Percentiles rank a stretch among this genome's conserved stretches.
These are phyloP conservation scores for Pycnococcus provasolii DNA, from an alignment of 139 green algal species.

Conservation along the genomic window DNA sequence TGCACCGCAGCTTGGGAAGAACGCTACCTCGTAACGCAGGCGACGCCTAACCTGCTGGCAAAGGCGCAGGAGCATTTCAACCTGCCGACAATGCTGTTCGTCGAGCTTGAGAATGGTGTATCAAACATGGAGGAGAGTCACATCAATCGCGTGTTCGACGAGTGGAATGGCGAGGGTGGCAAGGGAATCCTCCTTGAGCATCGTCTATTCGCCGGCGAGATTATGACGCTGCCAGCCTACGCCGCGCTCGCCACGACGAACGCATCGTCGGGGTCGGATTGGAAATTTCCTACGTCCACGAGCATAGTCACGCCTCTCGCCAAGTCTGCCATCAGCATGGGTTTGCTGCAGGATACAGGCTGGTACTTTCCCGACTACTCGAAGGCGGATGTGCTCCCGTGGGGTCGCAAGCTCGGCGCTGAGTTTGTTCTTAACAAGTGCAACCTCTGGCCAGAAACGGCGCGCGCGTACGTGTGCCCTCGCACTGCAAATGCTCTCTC, in stretches of 20 bases:
- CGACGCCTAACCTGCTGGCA: no score
- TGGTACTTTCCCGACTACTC: conserved; percentile 21
- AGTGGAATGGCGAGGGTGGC: no score
- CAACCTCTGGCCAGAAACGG: conserved; percentile 11
- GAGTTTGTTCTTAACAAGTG: conserved; percentile 17
- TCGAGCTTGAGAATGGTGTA: no score
- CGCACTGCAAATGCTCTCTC: no score
- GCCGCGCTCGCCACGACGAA: neutral
- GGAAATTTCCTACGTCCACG: no score
- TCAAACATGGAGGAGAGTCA: no score
- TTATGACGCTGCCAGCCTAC: conserved; percentile 16
- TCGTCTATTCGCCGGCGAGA: conserved; percentile 15
- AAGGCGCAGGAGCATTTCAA: no score
- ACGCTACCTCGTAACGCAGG: no score
- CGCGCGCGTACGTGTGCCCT: conserved; percentile 13
- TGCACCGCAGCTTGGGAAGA: no score
- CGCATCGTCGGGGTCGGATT: neutral
- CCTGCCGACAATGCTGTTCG: no score
- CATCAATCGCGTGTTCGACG: no score
- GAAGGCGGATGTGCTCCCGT: conserved; percentile 13
- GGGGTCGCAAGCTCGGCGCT: conserved; percentile 1
- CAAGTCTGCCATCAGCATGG: conserved; percentile 18
- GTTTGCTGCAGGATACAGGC: conserved; percentile 13
- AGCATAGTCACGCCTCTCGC: neutral
- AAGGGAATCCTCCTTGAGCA: conserved; percentile 10